Percentiles rank a stretch among this genome's conserved stretches.
Evolutionary conservation across 306 rosid genomes (phyloP).

Genomic region (Prunus davidiana): DNA sequence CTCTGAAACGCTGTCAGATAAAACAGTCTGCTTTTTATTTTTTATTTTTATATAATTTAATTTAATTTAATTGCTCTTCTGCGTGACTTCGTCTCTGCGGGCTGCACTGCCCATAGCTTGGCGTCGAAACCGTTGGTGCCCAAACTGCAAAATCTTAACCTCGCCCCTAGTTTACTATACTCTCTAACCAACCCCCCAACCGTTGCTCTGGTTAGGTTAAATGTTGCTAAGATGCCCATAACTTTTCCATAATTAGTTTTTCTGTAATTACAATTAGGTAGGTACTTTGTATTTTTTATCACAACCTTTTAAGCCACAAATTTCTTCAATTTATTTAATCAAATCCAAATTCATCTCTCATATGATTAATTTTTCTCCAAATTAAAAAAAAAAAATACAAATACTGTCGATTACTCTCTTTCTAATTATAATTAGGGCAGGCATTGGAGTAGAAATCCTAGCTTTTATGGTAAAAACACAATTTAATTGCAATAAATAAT

Average conservation of each 20-base stretch:
- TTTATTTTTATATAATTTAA: not conserved
- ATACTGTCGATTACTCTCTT: too few species aligned
- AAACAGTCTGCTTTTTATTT: not conserved
- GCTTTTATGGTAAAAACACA: not conserved
- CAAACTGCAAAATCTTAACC: not conserved
- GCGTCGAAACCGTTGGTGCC: constrained; percentile 41
- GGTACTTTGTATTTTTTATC: constrained; percentile 11
- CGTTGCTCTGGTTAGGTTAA: constrained; percentile 23
- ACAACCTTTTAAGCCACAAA: not conserved
- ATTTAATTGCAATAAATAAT: not conserved
- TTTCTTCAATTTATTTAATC: not conserved
- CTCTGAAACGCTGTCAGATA: not conserved
- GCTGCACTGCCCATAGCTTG: constrained; percentile 48
- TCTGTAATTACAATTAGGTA: constrained; percentile 12
- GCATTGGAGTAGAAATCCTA: too few species aligned
- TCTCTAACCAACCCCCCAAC: constrained; percentile 25
- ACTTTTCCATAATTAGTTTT: not conserved
- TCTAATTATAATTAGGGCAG: too few species aligned
- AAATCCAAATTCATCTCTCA: not conserved
- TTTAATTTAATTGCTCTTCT: not conserved
- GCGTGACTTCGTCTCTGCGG: not conserved
- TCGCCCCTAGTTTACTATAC: constrained; percentile 10
- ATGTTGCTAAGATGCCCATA: not conserved
- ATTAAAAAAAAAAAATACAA: too few species aligned
- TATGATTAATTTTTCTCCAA: too few species aligned